Evolutionary conservation across 371 early-diverging fungal genomes (phyloP).

Genomic region (Syncephalis fuscata): DNA sequence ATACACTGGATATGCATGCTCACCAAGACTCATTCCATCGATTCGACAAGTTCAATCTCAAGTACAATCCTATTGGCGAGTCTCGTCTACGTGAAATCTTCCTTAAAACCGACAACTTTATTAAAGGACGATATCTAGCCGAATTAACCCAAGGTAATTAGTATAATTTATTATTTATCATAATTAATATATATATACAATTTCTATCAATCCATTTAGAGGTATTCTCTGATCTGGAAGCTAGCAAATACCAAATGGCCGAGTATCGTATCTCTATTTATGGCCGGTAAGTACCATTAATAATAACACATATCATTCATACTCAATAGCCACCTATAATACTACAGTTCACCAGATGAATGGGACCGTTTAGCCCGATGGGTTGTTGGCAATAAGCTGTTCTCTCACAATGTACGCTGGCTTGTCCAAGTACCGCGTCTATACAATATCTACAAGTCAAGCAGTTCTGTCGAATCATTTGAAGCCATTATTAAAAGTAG

Average conservation of each 20-base stretch:
- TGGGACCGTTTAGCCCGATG: constrained; percentile 94
- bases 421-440: constrained; percentile 92
- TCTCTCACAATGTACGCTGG: constrained; percentile 92
- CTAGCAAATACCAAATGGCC: constrained; percentile 89
- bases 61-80: constrained; percentile 90
- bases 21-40: constrained; percentile 79
- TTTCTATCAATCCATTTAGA: constrained; percentile 23
- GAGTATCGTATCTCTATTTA: constrained; percentile 91
- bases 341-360: constrained; percentile 25
- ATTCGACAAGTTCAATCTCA: constrained; percentile 95
- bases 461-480: constrained; percentile 50
- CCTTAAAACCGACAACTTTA: constrained; percentile 92
- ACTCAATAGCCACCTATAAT: too few species aligned
- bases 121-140: constrained; percentile 83
- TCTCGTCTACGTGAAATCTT: constrained; percentile 63
- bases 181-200: neutral
- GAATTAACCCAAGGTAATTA: constrained; percentile 74
- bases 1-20: constrained; percentile 96
- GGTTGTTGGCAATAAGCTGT: constrained; percentile 85
- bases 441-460: constrained; percentile 77
- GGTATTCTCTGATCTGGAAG: constrained; percentile 85
- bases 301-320: too few species aligned
- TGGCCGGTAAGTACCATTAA: constrained; percentile 41
- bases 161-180: neutral
- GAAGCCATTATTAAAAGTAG: constrained; percentile 61